Evolutionary conservation across 305 asterid species (phyloP), one percentile per base, ranked within the genome.

Genomic region (Fraxinus greggii): DNA sequence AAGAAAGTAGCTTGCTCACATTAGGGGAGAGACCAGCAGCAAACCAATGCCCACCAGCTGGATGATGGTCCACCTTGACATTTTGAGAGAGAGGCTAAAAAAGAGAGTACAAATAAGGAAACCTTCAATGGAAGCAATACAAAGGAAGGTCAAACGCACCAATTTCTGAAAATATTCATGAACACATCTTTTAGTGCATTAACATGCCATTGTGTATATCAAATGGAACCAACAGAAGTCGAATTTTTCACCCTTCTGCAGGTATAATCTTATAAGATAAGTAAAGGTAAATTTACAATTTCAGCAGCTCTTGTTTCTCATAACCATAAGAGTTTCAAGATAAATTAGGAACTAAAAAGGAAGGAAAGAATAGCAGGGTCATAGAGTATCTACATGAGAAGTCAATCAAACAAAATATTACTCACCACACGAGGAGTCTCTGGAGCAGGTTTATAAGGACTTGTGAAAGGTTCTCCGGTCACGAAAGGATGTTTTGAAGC

Each of bases 31-130:
- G 97, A 85, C 99, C 98, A 78, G 98, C 98, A 42, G 98, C 98
- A 80, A 97, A 97, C 99, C 99, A 97, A 88, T 97, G 98, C 23
- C 99, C 99, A 83, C 95, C 98, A 78, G 98, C 98, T 72, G 99
- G 99, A 89, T 97, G 93, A 87, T 97, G 98, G 87, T 93, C 92
- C 80, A 97, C 99, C 88, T 91, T 97, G 82, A 90, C 88, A 87
- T 91, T 93, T 84, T 90, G 97, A 87, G 98, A 88, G 81, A 97
- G 98, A 70, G 91, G 92, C 99, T 97, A 90, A 38, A 86, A 81
- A 84, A 78, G 78, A 29, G 73, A 19, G 79, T 36, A 54, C 33
- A 78, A 74, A 38, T 51, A 79, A 75, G 38, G 82, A 79, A 79
- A 76, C 12, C 76, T 65, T 76, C 81, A 32, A 67, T 35, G 51